phyloP scores from a whole-genome alignment of 441 rosid genomes.

The Corymbia citriodora region DNA sequence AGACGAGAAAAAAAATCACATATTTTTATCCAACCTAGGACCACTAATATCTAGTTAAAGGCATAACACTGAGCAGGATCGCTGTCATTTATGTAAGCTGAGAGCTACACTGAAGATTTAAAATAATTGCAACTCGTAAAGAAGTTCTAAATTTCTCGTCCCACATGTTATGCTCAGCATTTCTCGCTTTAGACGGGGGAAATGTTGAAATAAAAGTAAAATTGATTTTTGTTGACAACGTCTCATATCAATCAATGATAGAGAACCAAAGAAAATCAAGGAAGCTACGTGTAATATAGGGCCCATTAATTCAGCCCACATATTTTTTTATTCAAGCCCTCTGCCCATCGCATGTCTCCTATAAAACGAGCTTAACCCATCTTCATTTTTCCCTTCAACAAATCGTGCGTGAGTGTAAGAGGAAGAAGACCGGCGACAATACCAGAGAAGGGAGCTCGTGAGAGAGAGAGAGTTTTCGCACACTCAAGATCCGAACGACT shows the following conservation, averaged over 20 bases:
- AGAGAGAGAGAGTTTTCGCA: too few species aligned
- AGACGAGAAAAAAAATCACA: background rate
- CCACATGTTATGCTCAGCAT: background rate
- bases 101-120: background rate
- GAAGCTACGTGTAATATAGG: too few species aligned
- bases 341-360: too few species aligned
- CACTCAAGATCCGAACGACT: too few species aligned
- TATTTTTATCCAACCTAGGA: background rate
- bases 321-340: too few species aligned
- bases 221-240: background rate
- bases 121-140: background rate
- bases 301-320: too few species aligned
- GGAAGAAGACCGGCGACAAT: too few species aligned
- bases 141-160: background rate
- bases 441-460: too few species aligned
- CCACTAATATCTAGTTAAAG: background rate
- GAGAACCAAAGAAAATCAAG: background rate
- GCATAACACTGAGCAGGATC: background rate
- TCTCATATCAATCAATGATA: background rate
- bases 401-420: too few species aligned
- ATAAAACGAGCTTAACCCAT: too few species aligned
- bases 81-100: background rate
- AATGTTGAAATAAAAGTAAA: background rate
- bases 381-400: too few species aligned
- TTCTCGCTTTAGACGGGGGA: background rate